phyloP scores from a whole-genome alignment of 352 stramenopile genomes.

The Pythium periplocum region DNA sequence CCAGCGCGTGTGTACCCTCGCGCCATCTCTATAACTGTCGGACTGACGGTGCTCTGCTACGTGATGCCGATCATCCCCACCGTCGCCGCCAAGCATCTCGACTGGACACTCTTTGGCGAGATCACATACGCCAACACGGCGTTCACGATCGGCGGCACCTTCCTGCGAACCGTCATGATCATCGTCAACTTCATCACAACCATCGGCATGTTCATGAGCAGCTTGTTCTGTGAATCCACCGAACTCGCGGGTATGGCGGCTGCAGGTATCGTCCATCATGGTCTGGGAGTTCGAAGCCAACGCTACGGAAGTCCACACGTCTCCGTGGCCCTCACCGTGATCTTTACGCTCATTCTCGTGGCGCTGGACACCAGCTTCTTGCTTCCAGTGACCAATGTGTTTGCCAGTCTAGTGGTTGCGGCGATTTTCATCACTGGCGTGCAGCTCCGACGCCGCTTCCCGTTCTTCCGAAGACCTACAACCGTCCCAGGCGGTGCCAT shows the following conservation, averaged over 20 bases:
- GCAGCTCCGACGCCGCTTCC: conserved; percentile 57
- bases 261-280: conserved; percentile 60
- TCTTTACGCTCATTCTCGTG: conserved; percentile 21
- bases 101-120: conserved; percentile 19
- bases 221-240: conserved; percentile 86
- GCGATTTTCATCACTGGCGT: conserved; percentile 84
- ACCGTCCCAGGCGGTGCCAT: conserved; percentile 19
- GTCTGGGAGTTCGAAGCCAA: conserved; percentile 44
- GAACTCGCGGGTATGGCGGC: conserved; percentile 72
- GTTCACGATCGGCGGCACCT: conserved; percentile 46
- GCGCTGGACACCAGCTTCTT: conserved; percentile 43
- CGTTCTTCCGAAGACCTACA: conserved; percentile 38
- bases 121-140: conserved; percentile 7
- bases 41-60: conserved; percentile 78
- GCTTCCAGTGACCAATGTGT: conserved; percentile 79
- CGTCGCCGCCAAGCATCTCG: conserved; percentile 22
- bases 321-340: conserved; percentile 15
- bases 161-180: conserved; percentile 75
- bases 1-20: conserved; percentile 77
- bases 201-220: conserved; percentile 85
- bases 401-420: conserved; percentile 67
- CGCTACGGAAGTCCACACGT: conserved; percentile 21
- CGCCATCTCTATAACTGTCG: conserved; percentile 75
- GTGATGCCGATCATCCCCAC: conserved; percentile 86
- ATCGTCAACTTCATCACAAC: conserved; percentile 74